Percentiles rank a stretch among this genome's conserved stretches.
Conservation (phyloP, 495 filamentous ascomycete genomes). For the Tricharina praecox region DNA sequence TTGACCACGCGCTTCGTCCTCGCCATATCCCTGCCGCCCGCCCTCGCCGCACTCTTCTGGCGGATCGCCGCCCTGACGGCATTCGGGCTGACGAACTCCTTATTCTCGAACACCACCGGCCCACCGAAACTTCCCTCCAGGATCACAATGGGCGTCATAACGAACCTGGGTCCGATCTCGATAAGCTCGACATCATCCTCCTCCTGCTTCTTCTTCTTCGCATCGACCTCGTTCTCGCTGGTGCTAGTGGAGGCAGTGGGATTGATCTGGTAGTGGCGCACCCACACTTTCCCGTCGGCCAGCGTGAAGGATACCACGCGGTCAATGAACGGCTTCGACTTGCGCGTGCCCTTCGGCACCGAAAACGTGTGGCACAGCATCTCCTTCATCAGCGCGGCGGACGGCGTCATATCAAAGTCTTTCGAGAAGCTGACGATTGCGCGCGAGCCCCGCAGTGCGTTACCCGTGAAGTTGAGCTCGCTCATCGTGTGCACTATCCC, state of each 20-base stretch:
- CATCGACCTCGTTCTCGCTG: slow-evolving; percentile 20
- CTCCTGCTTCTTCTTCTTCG: slow-evolving; percentile 29
- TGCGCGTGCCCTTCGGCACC: slow-evolving; percentile 71
- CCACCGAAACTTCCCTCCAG: slow-evolving; percentile 90
- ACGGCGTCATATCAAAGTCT: slow-evolving; percentile 58
- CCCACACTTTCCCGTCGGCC: slow-evolving; percentile 92
- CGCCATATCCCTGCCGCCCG: slow-evolving; percentile 56
- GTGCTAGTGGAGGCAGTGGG: slow-evolving; percentile 28
- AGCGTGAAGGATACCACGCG: slow-evolving; percentile 86
- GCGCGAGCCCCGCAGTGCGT: slow-evolving; percentile 88
- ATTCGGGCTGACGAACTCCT: slow-evolving; percentile 93
- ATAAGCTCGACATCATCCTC: slow-evolving; percentile 54
- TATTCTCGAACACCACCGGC: slow-evolving; percentile 96
- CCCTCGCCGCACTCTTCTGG: slow-evolving; percentile 53
- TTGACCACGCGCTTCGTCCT: slow-evolving; percentile 53
- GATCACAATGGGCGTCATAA: slow-evolving; percentile 89
- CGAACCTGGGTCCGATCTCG: slow-evolving; percentile 90
- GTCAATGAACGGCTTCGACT: slow-evolving; percentile 89
- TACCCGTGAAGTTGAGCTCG: slow-evolving; percentile 90
- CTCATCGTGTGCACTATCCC: slow-evolving; percentile 74
- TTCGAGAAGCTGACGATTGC: slow-evolving; percentile 87
- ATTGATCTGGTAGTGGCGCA: slow-evolving; percentile 80
- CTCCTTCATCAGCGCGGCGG: slow-evolving; percentile 62
- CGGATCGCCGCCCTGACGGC: slow-evolving; percentile 71
- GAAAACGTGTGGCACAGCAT: slow-evolving; percentile 84